Conservation (phyloP, 495 filamentous ascomycete genomes). For the Aspergillus ellipticus region DNA sequence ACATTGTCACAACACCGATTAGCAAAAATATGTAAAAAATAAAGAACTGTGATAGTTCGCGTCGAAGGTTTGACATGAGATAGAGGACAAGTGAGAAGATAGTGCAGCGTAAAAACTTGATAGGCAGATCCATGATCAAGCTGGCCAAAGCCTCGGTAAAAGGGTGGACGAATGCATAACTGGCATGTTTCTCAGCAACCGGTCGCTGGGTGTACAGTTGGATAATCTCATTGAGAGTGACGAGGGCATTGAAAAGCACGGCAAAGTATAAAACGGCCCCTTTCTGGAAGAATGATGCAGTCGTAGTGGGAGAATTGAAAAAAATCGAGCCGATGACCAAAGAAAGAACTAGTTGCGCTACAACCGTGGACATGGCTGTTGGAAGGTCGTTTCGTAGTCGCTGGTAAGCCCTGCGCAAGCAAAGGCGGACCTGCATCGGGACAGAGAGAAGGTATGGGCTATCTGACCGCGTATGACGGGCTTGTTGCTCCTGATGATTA, state of each 20-base stretch:
- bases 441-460: conserved; percentile 43
- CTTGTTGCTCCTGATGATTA: conserved; percentile 25
- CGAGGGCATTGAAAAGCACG: conserved; percentile 57
- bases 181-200: conserved; percentile 58
- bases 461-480: conserved; percentile 26
- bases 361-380: conserved; percentile 61
- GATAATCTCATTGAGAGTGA: conserved; percentile 52
- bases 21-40: conserved; percentile 51
- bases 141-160: conserved; percentile 53
- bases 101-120: conserved; percentile 40
- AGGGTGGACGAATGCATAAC: conserved; percentile 59
- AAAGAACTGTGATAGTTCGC: conserved; percentile 52
- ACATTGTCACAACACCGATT: conserved; percentile 49
- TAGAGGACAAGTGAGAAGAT: conserved; percentile 53
- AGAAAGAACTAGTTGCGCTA: conserved; percentile 69
- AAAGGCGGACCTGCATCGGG: conserved; percentile 46
- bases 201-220: conserved; percentile 52
- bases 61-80: conserved; percentile 48
- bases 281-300: conserved; percentile 28
- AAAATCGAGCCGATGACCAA: conserved; percentile 82
- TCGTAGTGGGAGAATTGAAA: conserved; percentile 48
- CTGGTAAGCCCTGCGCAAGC: conserved; percentile 45
- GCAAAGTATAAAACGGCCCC: conserved; percentile 85
- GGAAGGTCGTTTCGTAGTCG: conserved; percentile 64
- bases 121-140: conserved; percentile 52